Evolutionary conservation across 306 rosid species (phyloP).

Genomic region (Ormosia emarginata): DNA sequence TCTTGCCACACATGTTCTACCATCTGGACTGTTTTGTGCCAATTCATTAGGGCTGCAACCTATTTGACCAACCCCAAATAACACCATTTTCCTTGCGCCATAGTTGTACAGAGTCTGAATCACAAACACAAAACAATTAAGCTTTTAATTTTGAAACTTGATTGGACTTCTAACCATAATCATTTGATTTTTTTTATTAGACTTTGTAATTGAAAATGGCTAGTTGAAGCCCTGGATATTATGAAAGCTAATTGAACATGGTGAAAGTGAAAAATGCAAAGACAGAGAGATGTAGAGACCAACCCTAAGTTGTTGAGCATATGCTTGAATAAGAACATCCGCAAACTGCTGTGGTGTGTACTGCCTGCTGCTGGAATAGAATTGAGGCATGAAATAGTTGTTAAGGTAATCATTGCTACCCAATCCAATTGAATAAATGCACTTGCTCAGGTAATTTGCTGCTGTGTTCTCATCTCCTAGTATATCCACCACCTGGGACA

Average conservation of each 20-base stretch:
- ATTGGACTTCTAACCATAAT: neutral
- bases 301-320: constrained; percentile 60
- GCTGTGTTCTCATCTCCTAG: constrained; percentile 59
- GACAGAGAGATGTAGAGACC: neutral
- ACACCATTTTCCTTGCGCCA: constrained; percentile 85
- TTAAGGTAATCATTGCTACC: constrained; percentile 97
- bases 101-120: constrained; percentile 58
- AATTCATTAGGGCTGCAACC: constrained; percentile 85
- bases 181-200: neutral
- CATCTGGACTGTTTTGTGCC: constrained; percentile 85
- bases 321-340: constrained; percentile 57
- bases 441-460: constrained; percentile 60
- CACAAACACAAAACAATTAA: neutral
- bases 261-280: neutral
- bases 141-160: neutral
- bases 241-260: neutral
- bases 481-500: constrained; percentile 60
- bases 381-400: constrained; percentile 89
- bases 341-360: constrained; percentile 77
- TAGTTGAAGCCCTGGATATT: neutral
- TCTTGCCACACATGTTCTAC: constrained; percentile 65
- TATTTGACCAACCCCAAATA: constrained; percentile 88
- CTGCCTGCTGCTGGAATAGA: constrained; percentile 54
- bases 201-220: neutral
- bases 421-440: constrained; percentile 82